phyloP scores from a whole-genome alignment of 345 rosid genomes.

The Corchorus capsularis region DNA sequence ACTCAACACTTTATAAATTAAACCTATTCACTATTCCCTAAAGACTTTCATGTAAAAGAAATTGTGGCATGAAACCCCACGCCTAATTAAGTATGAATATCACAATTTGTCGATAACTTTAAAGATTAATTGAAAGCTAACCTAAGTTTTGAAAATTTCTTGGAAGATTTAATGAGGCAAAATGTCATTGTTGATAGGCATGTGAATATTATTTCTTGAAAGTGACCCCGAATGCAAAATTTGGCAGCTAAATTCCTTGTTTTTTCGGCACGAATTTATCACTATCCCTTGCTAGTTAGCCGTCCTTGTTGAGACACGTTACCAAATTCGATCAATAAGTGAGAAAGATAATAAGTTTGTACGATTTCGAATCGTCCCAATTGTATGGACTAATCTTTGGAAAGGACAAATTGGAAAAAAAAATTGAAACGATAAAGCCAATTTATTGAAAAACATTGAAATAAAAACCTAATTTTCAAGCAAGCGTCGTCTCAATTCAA shows the following conservation, averaged over 20 bases:
- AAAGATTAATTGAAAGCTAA: not conserved
- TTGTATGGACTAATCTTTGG: not conserved
- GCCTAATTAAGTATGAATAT: not conserved
- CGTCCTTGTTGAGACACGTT: slow-evolving; percentile 10
- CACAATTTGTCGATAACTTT: not conserved
- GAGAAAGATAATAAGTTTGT: not conserved
- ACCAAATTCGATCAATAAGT: not conserved
- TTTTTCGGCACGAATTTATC: slow-evolving; percentile 1
- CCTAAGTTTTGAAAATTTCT: not conserved
- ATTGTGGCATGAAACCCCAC: too few relatives aligned
- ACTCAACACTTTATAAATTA: not conserved
- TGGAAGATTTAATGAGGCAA: slow-evolving; percentile 8
- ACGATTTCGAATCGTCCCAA: not conserved
- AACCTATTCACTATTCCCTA: not conserved
- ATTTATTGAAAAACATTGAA: not conserved
- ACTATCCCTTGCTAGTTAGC: not conserved
- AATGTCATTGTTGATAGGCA: not conserved
- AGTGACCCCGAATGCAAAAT: not conserved
- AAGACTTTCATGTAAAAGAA: too few relatives aligned
- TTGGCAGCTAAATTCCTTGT: slow-evolving; percentile 12
- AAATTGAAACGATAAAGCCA: not conserved
- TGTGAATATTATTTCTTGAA: slow-evolving; percentile 6
- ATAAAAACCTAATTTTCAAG: not conserved
- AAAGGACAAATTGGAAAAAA: not conserved
- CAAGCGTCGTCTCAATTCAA: not conserved